Conservation (phyloP, 306 rosid genomes). For the Acacia confusa region DNA sequence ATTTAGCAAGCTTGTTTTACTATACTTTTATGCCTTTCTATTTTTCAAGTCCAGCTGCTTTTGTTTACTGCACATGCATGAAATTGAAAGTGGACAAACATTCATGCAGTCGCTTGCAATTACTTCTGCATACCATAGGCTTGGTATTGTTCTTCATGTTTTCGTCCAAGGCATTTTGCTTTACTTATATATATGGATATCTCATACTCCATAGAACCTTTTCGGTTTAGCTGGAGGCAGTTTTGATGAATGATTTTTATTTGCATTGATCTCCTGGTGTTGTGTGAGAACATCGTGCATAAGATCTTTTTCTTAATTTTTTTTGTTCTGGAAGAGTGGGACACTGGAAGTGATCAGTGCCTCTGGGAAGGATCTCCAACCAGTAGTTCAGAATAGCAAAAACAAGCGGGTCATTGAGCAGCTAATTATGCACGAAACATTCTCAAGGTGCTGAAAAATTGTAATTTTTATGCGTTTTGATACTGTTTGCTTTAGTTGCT, state of each 20-base stretch:
- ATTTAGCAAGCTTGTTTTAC: not conserved
- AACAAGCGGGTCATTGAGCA: slow-evolving; percentile 62
- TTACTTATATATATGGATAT: not conserved
- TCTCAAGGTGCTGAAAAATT: slow-evolving; percentile 64
- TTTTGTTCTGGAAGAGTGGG: slow-evolving; percentile 41
- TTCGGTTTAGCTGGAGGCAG: slow-evolving; percentile 16
- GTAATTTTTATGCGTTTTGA: slow-evolving; percentile 21
- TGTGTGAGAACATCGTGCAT: slow-evolving; percentile 2
- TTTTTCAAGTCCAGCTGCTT: not conserved
- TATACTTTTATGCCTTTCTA: not conserved
- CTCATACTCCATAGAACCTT: slow-evolving; percentile 19
- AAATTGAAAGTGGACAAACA: not conserved
- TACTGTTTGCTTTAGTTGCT: slow-evolving; percentile 24
- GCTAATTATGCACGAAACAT: slow-evolving; percentile 75
- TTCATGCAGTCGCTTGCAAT: slow-evolving; percentile 11
- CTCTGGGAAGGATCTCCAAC: slow-evolving; percentile 45
- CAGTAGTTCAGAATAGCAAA: slow-evolving; percentile 41
- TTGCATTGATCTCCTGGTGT: slow-evolving; percentile 24
- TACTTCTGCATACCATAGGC: not conserved
- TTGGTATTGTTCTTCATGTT: not conserved
- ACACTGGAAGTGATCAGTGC: slow-evolving; percentile 33
- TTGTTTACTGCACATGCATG: slow-evolving; percentile 3
- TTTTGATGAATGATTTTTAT: slow-evolving; percentile 16
- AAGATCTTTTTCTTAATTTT: slow-evolving; percentile 2
- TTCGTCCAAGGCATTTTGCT: not conserved